A percentile compares a stretch with the other conserved stretches of the same genome.
These are phyloP conservation scores for Solanum hybrid DNA, from an alignment of 305 asterid species.

Conservation along the genomic window DNA sequence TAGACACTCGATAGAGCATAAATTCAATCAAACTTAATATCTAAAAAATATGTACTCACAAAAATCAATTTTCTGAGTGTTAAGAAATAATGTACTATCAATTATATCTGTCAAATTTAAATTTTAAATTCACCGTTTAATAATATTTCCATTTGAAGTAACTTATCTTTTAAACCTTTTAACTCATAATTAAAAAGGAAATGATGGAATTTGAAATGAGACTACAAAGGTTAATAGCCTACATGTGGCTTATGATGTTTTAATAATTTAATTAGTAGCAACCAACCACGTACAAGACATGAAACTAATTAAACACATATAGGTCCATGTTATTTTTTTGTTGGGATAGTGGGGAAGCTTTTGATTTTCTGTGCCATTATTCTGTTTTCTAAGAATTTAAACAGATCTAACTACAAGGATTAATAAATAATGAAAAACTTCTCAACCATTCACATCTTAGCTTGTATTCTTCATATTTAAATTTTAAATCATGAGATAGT, in stretches of 20 bases:
- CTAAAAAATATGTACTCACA: rapidly evolving
- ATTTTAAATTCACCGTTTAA: not conserved
- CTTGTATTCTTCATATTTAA: not conserved
- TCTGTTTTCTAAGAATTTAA: not conserved
- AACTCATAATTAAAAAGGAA: not conserved
- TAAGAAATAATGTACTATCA: not conserved
- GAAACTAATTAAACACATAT: not conserved
- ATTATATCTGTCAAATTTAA: not conserved
- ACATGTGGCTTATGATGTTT: not conserved
- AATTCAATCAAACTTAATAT: not conserved
- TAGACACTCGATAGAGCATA: rapidly evolving
- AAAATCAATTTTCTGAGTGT: not conserved
- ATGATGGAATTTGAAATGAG: not conserved
- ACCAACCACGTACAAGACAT: slow-evolving; percentile 1
- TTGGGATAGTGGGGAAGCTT: not conserved
- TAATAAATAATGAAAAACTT: not conserved
- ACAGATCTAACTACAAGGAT: not conserved
- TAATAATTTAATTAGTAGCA: not conserved
- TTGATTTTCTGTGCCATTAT: not conserved
- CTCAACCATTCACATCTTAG: not conserved
- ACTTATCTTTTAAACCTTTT: too few relatives aligned
- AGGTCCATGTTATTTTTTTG: not conserved
- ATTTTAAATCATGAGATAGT: not conserved
- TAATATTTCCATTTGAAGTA: too few relatives aligned
- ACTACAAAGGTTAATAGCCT: not conserved